Evolutionary conservation across 164 flowering plant genomes (phyloP).

Genomic region (Piper longum): DNA sequence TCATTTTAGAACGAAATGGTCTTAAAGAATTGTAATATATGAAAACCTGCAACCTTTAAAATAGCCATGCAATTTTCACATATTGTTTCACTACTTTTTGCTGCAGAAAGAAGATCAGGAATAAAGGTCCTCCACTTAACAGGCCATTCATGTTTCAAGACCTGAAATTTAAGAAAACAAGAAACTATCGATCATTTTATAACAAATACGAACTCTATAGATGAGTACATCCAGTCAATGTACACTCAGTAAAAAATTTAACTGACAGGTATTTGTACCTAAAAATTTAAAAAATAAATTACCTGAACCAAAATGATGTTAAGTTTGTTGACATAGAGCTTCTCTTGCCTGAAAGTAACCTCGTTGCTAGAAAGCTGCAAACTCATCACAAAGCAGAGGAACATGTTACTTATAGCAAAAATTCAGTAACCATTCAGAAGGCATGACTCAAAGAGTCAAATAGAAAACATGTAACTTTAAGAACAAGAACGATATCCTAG

Average conservation of each 20-base stretch:
- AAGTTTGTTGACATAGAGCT: conserved; percentile 89
- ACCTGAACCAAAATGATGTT: conserved; percentile 96
- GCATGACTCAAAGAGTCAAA: too few relatives aligned
- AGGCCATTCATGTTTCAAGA: conserved; percentile 99
- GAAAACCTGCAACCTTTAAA: conserved; percentile 38
- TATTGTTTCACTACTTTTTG: conserved; percentile 93
- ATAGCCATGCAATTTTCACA: conserved; percentile 99
- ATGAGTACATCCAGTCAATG: neutral
- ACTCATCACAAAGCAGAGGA: neutral
- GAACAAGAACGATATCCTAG: too few relatives aligned
- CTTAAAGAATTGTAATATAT: neutral
- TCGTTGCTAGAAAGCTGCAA: conserved; percentile 87
- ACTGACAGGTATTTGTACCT: neutral
- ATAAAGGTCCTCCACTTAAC: conserved; percentile 85
- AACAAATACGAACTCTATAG: neutral
- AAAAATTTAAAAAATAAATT: neutral
- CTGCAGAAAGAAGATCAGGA: conserved; percentile 94
- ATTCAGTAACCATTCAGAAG: neutral
- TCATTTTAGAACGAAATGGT: neutral
- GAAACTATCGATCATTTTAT: neutral
- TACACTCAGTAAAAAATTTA: neutral
- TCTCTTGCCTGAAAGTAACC: conserved; percentile 72
- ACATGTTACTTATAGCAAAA: neutral
- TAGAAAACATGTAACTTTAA: too few relatives aligned
- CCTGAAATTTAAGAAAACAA: conserved; percentile 28